phyloP scores from a whole-genome alignment of 169 alveolate genomes.

The Babesia bovis region DNA sequence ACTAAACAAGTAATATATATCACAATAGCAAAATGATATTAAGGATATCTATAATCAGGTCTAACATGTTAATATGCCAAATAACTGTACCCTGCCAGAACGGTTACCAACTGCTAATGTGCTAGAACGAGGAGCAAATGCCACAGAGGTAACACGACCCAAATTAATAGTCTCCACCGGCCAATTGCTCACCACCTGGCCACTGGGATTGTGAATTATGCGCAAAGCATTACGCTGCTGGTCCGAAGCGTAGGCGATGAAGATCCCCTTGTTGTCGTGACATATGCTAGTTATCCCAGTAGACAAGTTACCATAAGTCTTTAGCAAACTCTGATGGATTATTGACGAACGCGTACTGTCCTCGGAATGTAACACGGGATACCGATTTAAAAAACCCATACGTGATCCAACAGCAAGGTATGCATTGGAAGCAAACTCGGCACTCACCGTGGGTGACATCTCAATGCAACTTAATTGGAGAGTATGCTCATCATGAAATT shows the following conservation, averaged over 20 bases:
- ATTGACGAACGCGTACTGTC: not conserved
- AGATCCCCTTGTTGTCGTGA: conserved; percentile 25
- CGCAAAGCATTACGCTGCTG: conserved; percentile 61
- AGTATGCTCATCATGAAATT: conserved; percentile 57
- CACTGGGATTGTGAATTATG: conserved; percentile 47
- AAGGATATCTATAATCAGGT: no score
- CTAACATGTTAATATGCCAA: conserved; percentile 27
- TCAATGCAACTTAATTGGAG: conserved; percentile 30
- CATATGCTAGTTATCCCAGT: conserved; percentile 52
- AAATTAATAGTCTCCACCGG: conserved; percentile 48
- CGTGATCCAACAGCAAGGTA: conserved; percentile 36
- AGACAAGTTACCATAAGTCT: conserved; percentile 61
- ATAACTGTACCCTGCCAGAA: conserved; percentile 48
- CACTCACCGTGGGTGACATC: conserved; percentile 5
- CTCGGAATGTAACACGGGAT: conserved; percentile 1
- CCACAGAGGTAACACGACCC: conserved; percentile 53
- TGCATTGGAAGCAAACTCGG: conserved; percentile 17
- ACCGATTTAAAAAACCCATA: conserved; percentile 53
- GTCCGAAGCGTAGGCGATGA: conserved; percentile 56
- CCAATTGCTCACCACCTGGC: conserved; percentile 61
- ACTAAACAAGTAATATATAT: no score
- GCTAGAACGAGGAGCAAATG: conserved; percentile 15
- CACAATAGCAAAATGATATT: no score
- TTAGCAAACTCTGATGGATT: conserved; percentile 6
- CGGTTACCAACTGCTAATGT: conserved; percentile 57